A percentile compares a stretch with the other conserved stretches of the same genome.
Conservation (phyloP, 2,329 filamentous ascomycete species). For the Colletotrichum chlorophyti region DNA sequence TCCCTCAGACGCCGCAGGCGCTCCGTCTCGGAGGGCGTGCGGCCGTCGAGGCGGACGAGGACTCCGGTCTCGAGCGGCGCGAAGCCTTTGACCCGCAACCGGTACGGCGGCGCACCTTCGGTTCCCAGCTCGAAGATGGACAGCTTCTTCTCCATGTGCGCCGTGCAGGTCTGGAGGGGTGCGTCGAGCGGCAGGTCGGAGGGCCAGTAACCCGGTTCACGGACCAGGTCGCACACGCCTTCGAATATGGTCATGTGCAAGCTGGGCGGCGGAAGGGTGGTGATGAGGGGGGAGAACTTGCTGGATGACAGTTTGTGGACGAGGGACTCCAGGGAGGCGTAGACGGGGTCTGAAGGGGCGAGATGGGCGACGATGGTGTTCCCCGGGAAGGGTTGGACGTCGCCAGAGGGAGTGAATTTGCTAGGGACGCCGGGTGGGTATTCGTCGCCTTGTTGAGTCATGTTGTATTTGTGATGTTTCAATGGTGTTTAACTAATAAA, state of each 20-base stretch:
- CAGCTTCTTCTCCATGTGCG: conserved; percentile 28
- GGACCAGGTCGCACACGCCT: conserved; percentile 33
- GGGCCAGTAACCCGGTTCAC: conserved; percentile 32
- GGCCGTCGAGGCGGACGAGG: conserved; percentile 20
- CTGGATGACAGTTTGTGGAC: conserved; percentile 28
- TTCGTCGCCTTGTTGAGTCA: background rate
- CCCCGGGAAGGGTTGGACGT: conserved; percentile 34
- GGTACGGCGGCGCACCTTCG: conserved; percentile 29
- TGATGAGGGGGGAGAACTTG: conserved; percentile 27
- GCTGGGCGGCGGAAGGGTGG: conserved; percentile 33
- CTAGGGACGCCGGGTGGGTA: conserved; percentile 32
- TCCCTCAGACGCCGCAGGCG: conserved; percentile 31
- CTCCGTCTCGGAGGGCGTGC: conserved; percentile 18
- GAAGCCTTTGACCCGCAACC: conserved; percentile 27
- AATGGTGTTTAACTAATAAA: no score
- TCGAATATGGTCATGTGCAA: conserved; percentile 39
- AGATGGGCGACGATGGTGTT: conserved; percentile 36
- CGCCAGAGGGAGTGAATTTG: conserved; percentile 34
- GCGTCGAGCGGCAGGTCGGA: conserved; percentile 19
- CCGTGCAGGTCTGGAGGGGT: conserved; percentile 27
- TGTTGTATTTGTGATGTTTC: background rate
- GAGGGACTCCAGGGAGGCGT: conserved; percentile 30
- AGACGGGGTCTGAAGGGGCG: conserved; percentile 21
- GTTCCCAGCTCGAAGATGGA: conserved; percentile 24
- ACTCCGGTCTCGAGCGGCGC: conserved; percentile 30